Conservation (phyloP, 306 rosid species). For the Cucurbita pepo region DNA sequence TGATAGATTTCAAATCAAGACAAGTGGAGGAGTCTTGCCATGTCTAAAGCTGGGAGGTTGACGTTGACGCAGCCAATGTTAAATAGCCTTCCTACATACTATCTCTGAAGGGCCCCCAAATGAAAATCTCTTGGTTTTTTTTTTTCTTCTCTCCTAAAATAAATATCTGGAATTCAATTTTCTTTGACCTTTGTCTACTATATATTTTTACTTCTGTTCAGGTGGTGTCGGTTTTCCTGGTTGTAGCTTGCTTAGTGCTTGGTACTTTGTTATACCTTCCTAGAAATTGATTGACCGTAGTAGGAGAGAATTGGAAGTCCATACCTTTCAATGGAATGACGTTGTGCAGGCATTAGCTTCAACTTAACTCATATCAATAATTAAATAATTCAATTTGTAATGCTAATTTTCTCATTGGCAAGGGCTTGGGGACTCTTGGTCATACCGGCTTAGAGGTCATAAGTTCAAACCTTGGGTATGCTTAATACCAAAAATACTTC, state of each 20-base stretch:
- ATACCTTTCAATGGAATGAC: background rate
- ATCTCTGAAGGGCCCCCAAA: too few species aligned
- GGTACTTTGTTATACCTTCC: background rate
- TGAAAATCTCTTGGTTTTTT: background rate
- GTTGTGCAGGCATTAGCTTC: background rate
- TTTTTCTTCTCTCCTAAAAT: background rate
- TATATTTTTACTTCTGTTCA: background rate
- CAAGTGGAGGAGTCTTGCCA: too few species aligned
- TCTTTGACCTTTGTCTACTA: background rate
- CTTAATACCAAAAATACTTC: too few species aligned
- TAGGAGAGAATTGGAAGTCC: background rate
- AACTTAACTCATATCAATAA: background rate
- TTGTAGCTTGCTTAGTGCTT: background rate
- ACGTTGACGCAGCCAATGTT: too few species aligned
- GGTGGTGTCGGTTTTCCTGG: background rate
- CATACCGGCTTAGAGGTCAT: too few species aligned
- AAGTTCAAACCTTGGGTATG: too few species aligned
- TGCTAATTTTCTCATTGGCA: too few species aligned
- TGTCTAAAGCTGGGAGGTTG: too few species aligned
- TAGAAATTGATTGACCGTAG: background rate
- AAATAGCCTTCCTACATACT: too few species aligned
- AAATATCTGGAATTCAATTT: background rate
- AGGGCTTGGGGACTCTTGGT: too few species aligned
- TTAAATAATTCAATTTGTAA: background rate
- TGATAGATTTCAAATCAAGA: too few species aligned